Evolutionary conservation across 345 rosid genomes (phyloP).

Genomic region (Geranium rotundifolium): DNA sequence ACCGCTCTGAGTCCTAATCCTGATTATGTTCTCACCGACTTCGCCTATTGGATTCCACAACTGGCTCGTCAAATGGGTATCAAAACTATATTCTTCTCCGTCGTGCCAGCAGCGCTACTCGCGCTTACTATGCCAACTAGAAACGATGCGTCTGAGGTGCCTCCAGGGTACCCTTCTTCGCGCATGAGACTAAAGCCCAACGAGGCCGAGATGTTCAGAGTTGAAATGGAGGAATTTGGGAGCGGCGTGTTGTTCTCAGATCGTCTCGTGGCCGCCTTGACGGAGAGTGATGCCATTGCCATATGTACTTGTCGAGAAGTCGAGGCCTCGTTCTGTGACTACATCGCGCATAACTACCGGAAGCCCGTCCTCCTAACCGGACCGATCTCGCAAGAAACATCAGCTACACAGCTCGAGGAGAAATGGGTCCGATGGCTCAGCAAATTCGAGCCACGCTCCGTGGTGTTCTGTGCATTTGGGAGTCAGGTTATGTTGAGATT

Average conservation of each 20-base stretch:
- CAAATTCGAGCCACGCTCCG: constrained; percentile 15
- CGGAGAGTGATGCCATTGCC: constrained; percentile 24
- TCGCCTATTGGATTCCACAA: constrained; percentile 17
- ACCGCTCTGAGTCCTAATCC: constrained; percentile 9
- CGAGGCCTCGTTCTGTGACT: constrained; percentile 33
- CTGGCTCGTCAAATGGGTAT: constrained; percentile 6
- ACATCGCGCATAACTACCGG: not conserved
- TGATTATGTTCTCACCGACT: constrained; percentile 18
- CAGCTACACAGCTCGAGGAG: not conserved
- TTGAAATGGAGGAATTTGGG: not conserved
- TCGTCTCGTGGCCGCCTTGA: constrained; percentile 5
- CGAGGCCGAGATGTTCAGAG: constrained; percentile 5
- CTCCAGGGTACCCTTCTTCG: constrained; percentile 23
- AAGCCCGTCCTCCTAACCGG: constrained; percentile 15
- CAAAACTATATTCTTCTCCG: constrained; percentile 5
- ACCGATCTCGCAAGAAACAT: constrained; percentile 11
- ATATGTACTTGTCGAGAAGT: constrained; percentile 26
- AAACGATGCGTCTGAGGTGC: not conserved
- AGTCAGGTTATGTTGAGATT: too few relatives aligned
- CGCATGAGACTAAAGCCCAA: constrained; percentile 1
- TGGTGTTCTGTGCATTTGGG: constrained; percentile 22
- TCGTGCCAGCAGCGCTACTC: constrained; percentile 1
- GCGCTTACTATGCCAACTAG: not conserved
- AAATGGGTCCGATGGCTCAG: constrained; percentile 16
- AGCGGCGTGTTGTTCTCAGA: constrained; percentile 5